A percentile compares a stretch with the other conserved stretches of the same genome.
These are phyloP conservation scores for Dactylellina sp. DNA, from an alignment of 2,329 filamentous ascomycete species.

Conservation along the genomic window DNA sequence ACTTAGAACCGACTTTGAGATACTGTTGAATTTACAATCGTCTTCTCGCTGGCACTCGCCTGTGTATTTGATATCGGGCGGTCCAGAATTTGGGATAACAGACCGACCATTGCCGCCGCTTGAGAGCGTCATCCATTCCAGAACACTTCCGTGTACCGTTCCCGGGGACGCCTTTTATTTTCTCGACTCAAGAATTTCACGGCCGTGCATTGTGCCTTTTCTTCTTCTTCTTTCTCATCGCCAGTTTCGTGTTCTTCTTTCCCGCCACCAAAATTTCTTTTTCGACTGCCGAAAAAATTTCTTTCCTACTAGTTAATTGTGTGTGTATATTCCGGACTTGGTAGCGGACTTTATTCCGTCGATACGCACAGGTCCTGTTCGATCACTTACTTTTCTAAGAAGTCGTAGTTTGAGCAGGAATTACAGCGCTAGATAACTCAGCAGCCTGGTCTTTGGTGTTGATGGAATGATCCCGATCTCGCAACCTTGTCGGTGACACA, in stretches of 20 bases:
- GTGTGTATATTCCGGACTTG: neutral
- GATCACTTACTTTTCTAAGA: too few relatives aligned
- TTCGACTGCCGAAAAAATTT: too few relatives aligned
- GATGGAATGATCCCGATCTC: neutral
- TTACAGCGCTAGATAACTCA: conserved; percentile 11
- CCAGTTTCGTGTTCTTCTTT: neutral
- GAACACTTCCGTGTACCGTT: neutral
- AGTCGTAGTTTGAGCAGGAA: conserved; percentile 21
- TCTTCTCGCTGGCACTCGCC: neutral
- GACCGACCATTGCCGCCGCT: neutral
- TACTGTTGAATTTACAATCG: neutral
- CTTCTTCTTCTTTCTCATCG: neutral
- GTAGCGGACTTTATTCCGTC: neutral
- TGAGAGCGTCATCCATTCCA: neutral
- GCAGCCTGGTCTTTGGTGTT: neutral
- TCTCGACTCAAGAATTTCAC: too few relatives aligned
- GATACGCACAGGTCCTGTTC: neutral
- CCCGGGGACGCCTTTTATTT: too few relatives aligned
- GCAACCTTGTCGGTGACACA: neutral
- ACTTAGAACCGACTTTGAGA: neutral
- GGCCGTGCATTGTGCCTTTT: too few relatives aligned
- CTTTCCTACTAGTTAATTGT: neutral
- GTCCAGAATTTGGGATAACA: neutral
- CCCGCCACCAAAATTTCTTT: neutral
- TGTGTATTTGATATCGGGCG: neutral